Conservation (phyloP, 1,284 basidiomycete species). For the Mycena sp. region DNA sequence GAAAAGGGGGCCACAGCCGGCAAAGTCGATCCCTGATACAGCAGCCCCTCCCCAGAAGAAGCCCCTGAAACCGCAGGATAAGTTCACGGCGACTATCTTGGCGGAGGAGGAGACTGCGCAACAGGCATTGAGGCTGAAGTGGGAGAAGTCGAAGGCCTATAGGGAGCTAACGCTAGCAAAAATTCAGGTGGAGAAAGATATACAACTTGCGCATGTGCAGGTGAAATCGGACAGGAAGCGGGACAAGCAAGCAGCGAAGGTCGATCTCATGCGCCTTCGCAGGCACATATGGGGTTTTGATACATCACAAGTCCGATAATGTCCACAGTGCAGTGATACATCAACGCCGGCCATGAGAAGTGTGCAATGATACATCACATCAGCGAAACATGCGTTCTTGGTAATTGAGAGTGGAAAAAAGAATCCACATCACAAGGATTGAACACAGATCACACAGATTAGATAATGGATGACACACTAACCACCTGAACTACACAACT, state of each 20-base stretch:
- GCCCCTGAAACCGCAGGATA: neutral
- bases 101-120: constrained; percentile 11
- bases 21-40: neutral
- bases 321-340: too few relatives aligned
- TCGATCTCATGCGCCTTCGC: neutral
- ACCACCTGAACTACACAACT: too few relatives aligned
- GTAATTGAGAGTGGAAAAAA: constrained; percentile 24
- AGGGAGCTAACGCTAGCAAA: neutral
- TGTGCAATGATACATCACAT: too few relatives aligned
- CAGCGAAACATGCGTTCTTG: too few relatives aligned
- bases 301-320: too few relatives aligned
- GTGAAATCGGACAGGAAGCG: neutral
- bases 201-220: neutral
- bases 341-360: too few relatives aligned
- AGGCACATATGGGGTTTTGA: neutral
- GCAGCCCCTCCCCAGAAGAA: neutral
- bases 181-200: neutral
- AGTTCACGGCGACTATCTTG: neutral
- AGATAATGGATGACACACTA: too few relatives aligned
- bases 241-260: neutral
- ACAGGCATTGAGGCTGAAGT: neutral
- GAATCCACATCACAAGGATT: too few relatives aligned
- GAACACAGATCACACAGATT: too few relatives aligned
- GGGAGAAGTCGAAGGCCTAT: neutral
- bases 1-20: neutral